Conservation (phyloP, 257 asterid genomes). For the Galeopsis tetrahit region DNA sequence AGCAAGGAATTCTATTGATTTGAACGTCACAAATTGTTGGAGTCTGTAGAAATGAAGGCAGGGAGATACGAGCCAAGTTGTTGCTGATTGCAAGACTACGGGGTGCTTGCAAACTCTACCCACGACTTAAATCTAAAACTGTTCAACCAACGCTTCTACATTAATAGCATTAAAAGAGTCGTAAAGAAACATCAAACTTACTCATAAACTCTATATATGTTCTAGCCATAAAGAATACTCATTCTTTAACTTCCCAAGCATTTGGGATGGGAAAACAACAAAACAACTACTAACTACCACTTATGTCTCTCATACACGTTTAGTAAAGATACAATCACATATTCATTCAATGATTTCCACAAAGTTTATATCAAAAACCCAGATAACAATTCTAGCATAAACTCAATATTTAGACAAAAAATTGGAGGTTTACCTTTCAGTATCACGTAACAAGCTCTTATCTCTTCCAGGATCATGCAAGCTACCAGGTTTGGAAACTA, state of each 20-base stretch:
- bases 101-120: too few species aligned
- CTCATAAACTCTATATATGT: background rate
- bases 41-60: background rate
- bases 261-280: constrained; percentile 10
- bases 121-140: too few species aligned
- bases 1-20: too few species aligned
- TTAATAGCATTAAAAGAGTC: background rate
- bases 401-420: constrained; percentile 13
- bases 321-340: background rate
- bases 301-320: background rate
- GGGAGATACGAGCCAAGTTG: background rate
- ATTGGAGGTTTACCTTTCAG: constrained; percentile 35
- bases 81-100: too few species aligned
- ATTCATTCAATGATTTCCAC: background rate
- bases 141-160: background rate
- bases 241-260: background rate
- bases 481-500: constrained; percentile 32
- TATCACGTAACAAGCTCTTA: constrained; percentile 29
- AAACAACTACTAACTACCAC: background rate
- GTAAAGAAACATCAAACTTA: background rate
- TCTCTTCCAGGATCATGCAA: constrained; percentile 33
- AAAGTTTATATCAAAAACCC: background rate
- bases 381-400: background rate
- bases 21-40: too few species aligned
- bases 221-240: background rate